phyloP scores from a whole-genome alignment of 371 early-diverging fungal species.

The Apophysomyces variabilis region DNA sequence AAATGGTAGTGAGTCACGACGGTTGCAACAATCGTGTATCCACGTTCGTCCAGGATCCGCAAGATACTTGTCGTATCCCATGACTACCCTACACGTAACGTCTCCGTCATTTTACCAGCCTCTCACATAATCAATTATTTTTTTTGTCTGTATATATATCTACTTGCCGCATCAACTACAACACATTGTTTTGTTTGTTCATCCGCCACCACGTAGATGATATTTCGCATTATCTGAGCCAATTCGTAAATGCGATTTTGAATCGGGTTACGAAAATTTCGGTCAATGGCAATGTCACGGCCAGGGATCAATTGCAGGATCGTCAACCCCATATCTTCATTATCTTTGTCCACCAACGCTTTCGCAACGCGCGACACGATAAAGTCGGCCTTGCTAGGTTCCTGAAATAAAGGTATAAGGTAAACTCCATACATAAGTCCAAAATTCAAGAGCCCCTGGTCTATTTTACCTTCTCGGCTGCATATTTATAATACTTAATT shows the following conservation, averaged over 20 bases:
- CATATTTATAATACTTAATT: conserved; percentile 57
- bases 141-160: not conserved
- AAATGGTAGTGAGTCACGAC: conserved; percentile 85
- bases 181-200: conserved; percentile 66
- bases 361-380: conserved; percentile 56
- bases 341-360: conserved; percentile 61
- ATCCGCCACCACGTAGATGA: conserved; percentile 79
- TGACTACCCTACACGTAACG: conserved; percentile 52
- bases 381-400: conserved; percentile 55
- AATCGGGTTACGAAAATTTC: conserved; percentile 64
- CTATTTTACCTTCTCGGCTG: conserved; percentile 46
- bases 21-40: conserved; percentile 72
- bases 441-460: not conserved
- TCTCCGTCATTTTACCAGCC: conserved; percentile 9
- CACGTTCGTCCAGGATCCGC: conserved; percentile 57
- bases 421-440: not conserved
- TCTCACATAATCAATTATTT: not conserved
- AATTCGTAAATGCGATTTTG: conserved; percentile 76
- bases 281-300: conserved; percentile 64
- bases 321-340: conserved; percentile 58
- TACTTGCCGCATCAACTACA: conserved; percentile 76
- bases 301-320: conserved; percentile 75
- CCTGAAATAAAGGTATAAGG: conserved; percentile 30
- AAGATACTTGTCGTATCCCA: conserved; percentile 89
- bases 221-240: conserved; percentile 84